Conservation (phyloP, 208 protist genomes). For the Trypanosoma cruzi region DNA sequence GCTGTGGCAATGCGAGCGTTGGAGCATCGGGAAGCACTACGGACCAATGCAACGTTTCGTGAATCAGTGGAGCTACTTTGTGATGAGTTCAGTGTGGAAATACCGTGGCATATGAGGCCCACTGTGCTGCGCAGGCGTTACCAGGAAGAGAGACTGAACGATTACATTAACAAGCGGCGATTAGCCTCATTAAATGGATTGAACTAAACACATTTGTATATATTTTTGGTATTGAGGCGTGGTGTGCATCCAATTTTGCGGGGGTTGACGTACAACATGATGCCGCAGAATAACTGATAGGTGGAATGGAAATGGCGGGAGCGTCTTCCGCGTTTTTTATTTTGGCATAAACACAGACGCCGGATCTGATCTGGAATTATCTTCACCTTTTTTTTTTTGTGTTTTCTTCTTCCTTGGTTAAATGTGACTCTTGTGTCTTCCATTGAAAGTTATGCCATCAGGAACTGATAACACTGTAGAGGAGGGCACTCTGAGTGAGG, state of each 20-base stretch:
- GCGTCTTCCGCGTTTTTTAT: not conserved
- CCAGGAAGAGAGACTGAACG: constrained; percentile 41
- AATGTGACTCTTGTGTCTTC: not conserved
- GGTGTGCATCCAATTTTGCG: not conserved
- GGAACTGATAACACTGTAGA: not conserved
- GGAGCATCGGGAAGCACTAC: constrained; percentile 69
- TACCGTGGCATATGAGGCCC: constrained; percentile 46
- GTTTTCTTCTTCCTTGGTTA: constrained; percentile 3
- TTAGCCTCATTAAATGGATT: not conserved
- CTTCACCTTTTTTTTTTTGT: not conserved
- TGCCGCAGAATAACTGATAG: not conserved
- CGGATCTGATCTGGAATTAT: not conserved
- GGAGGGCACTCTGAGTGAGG: constrained; percentile 37
- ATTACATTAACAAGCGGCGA: constrained; percentile 26
- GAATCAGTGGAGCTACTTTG: constrained; percentile 68
- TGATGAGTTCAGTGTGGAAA: constrained; percentile 80
- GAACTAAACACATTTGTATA: not conserved
- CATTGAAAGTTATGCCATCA: not conserved
- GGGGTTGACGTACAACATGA: not conserved
- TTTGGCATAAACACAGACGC: not conserved
- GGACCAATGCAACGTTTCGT: constrained; percentile 39
- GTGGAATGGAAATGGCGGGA: not conserved
- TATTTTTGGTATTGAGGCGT: not conserved
- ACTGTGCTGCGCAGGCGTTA: constrained; percentile 49
- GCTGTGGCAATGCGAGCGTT: constrained; percentile 63